These are phyloP conservation scores for Strigomonas culicis DNA, from an alignment of 208 protist genomes.

Conservation along the genomic window DNA sequence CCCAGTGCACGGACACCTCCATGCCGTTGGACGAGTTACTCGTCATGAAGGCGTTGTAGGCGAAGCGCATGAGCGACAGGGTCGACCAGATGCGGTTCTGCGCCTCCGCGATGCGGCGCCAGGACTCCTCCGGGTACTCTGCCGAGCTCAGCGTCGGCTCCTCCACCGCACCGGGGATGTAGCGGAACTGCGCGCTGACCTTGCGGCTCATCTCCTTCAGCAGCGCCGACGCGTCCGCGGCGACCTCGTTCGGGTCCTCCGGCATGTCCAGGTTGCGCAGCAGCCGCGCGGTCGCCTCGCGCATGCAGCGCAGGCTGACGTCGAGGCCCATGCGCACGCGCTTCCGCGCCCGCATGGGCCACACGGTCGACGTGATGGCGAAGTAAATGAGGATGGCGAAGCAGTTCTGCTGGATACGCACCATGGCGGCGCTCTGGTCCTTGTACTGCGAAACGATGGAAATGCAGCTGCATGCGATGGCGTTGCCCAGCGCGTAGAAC, in stretches of 20 bases:
- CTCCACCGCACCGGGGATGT: conserved; percentile 75
- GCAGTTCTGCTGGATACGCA: conserved; percentile 89
- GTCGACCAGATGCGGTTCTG: conserved; percentile 66
- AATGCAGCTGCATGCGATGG: conserved; percentile 84
- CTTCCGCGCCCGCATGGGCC: conserved; percentile 76
- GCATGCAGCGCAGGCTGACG: conserved; percentile 73
- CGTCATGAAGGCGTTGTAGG: conserved; percentile 86
- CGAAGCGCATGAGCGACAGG: conserved; percentile 85
- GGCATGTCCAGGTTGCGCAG: conserved; percentile 89
- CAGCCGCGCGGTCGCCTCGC: conserved; percentile 68
- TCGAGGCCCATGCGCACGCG: conserved; percentile 86
- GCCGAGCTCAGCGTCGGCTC: conserved; percentile 81
- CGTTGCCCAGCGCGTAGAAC: conserved; percentile 85
- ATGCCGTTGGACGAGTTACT: conserved; percentile 47
- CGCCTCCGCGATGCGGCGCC: conserved; percentile 63
- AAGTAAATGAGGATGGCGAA: conserved; percentile 92
- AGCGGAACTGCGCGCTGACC: conserved; percentile 45
- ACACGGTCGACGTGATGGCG: conserved; percentile 67
- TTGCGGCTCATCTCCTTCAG: conserved; percentile 76
- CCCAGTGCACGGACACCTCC: conserved; percentile 85
- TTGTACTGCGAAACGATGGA: conserved; percentile 85
- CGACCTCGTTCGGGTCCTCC: conserved; percentile 66
- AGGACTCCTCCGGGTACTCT: conserved; percentile 71
- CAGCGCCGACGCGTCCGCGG: conserved; percentile 49
- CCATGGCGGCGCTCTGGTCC: conserved; percentile 74